These are phyloP conservation scores for Fusarium sulawesiense DNA, from an alignment of 2,329 filamentous ascomycete genomes.

Conservation along the genomic window DNA sequence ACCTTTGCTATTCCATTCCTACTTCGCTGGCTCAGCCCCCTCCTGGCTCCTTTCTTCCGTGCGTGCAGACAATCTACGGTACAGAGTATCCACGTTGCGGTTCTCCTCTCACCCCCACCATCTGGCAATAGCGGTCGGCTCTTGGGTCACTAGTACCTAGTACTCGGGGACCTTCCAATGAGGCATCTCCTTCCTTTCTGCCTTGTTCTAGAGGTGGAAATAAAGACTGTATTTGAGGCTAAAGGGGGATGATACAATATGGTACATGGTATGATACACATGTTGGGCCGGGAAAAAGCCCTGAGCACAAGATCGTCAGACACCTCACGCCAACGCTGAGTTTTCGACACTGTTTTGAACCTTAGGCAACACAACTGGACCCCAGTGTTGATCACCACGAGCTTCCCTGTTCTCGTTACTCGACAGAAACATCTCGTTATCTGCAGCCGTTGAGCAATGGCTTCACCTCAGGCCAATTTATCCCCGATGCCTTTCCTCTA, in stretches of 20 bases:
- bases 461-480: constrained; percentile 49
- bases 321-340: constrained; percentile 22
- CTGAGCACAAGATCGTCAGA: constrained; percentile 20
- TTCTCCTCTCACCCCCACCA: constrained; percentile 34
- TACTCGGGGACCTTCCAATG: constrained; percentile 29
- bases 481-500: constrained; percentile 47
- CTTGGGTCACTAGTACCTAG: constrained; percentile 27
- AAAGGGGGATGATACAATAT: constrained; percentile 33
- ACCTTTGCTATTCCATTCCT: constrained; percentile 19
- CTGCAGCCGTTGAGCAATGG: constrained; percentile 43
- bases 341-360: constrained; percentile 10
- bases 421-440: constrained; percentile 19
- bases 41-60: constrained; percentile 15
- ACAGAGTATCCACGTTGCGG: constrained; percentile 31
- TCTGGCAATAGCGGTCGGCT: constrained; percentile 40
- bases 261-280: constrained; percentile 27
- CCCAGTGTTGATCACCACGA: background rate
- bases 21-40: constrained; percentile 20
- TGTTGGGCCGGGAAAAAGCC: constrained; percentile 19
- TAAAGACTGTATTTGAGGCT: constrained; percentile 13
- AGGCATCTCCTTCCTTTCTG: constrained; percentile 17
- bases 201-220: constrained; percentile 20
- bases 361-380: constrained; percentile 14
- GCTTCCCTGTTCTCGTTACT: constrained; percentile 1
- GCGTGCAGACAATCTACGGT: constrained; percentile 12